Base-by-base conservation (phyloP, 140 eudicot genomes). In the Flaveria floridana region DNA sequence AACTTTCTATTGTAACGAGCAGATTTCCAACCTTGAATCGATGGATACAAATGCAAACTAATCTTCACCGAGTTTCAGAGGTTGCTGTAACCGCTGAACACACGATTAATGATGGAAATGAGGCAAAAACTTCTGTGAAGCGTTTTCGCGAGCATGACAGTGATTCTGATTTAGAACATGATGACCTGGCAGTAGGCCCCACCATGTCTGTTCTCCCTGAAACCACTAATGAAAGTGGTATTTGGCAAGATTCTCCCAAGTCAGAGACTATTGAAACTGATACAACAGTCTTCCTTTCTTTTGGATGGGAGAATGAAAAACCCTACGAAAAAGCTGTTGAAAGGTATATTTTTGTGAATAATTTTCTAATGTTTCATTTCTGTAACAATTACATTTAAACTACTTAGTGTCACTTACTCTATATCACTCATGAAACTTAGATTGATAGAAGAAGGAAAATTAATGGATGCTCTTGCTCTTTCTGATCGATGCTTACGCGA, bases 21-120 rank as follows among this genome's bases (percentile, higher is more conserved):
- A 94, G 99, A 85, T 95, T 95, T 76, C 97, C 99, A 7, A 95
- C 99, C 48, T 84, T 95, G 95, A 95, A 95, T 73, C 96, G 99
- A 37, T 95, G 99, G 99, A 95, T 95, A 85, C 99, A 95, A 72
- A 88, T 95, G 95, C 99, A 95, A 72, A 90, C 89, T 46, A 95
- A 95, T 76, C 97, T 95, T 74, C 99, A 95, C 77, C 89, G 96
- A 44, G 92, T 90, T 83, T 88, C 97, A 7, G 99, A 95, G 63
- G 87, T 91, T 80, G 91, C 90, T 79, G 96, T 85, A 34, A 83
- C 84, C 68, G 80, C 85, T 21, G 90, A 88, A 67, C 82, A 85
- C 46, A 61, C 68, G 59, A 52, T 69, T 55, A 84, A 84, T 65
- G 91, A 78, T 23, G 82, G 71, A 48, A 76, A 25, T 14, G 86